A percentile compares a stretch with the other conserved stretches of the same genome.
These are phyloP conservation scores for Trametes versicolor DNA, from an alignment of 1,284 basidiomycete genomes.

Conservation along the genomic window DNA sequence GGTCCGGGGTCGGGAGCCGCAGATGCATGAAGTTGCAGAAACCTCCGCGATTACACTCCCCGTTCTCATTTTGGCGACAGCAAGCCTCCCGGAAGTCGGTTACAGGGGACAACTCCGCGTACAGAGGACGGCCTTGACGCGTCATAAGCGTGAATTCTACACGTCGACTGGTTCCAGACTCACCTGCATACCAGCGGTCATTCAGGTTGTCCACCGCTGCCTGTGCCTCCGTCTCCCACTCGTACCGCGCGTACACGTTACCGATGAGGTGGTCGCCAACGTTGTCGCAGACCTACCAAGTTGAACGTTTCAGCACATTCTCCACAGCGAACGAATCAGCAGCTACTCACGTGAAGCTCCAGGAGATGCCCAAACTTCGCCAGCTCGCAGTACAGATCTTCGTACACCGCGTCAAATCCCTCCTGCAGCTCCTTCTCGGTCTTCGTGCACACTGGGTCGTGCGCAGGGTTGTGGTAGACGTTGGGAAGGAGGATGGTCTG, in stretches of 20 bases:
- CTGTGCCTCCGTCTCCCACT: slow-evolving; percentile 98
- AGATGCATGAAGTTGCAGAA: slow-evolving; percentile 99
- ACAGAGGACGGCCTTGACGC: slow-evolving; percentile 86
- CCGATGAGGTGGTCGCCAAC: slow-evolving; percentile 99
- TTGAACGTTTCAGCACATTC: slow-evolving; percentile 8
- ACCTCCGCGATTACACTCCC: slow-evolving; percentile 95
- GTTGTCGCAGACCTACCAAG: slow-evolving; percentile 94
- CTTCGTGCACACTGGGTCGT: slow-evolving; percentile 90
- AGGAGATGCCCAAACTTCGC: slow-evolving; percentile 95
- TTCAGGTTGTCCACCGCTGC: slow-evolving; percentile 93
- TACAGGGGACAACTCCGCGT: slow-evolving; percentile 97
- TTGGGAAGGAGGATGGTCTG: slow-evolving; percentile 99
- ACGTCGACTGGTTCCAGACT: slow-evolving; percentile 41
- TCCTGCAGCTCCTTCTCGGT: slow-evolving; percentile 90
- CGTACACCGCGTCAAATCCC: slow-evolving; percentile 97
- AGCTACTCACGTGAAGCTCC: slow-evolving; percentile 86
- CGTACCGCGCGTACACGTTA: slow-evolving; percentile 98
- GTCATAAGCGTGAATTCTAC: not conserved
- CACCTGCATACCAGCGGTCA: slow-evolving; percentile 97
- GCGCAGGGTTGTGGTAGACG: slow-evolving; percentile 98
- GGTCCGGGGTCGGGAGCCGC: slow-evolving; percentile 83
- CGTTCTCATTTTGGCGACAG: slow-evolving; percentile 97
- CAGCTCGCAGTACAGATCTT: slow-evolving; percentile 93
- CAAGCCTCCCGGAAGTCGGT: slow-evolving; percentile 99
- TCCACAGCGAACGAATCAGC: not conserved